Evolutionary conservation across 2,329 filamentous ascomycete genomes (phyloP).

Genomic region (Trichoderma harzianum): DNA sequence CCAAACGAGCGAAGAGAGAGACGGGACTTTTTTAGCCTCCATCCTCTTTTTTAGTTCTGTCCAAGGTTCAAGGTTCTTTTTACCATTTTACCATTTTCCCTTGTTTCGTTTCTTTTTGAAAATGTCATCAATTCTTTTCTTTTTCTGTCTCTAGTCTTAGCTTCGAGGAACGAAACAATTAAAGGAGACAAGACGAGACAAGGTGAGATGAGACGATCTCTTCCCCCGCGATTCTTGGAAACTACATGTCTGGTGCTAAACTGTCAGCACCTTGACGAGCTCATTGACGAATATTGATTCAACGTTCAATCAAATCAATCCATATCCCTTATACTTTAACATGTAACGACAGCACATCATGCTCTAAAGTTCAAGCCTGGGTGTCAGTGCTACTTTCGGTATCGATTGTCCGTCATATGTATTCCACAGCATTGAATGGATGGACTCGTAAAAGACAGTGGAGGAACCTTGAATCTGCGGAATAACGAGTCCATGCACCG

Average conservation of each 20-base stretch:
- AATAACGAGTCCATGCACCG: not conserved
- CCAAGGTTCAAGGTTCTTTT: not conserved
- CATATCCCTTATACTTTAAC: not conserved
- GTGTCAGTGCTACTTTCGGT: not conserved
- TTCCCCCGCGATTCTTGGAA: not conserved
- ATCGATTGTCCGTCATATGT: not conserved
- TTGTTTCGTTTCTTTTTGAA: not conserved
- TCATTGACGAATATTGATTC: not conserved
- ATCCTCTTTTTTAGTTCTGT: not conserved
- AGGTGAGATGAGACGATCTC: not conserved
- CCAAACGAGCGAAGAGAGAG: not conserved
- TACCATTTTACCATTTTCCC: not conserved
- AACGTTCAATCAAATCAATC: not conserved
- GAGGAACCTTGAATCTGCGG: not conserved
- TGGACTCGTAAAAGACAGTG: not conserved
- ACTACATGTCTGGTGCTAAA: not conserved
- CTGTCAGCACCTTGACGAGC: not conserved
- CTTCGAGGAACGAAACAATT: not conserved
- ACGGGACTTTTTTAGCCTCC: not conserved
- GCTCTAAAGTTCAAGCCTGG: not conserved
- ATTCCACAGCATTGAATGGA: not conserved
- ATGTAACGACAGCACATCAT: not conserved
- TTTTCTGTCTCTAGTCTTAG: not conserved
- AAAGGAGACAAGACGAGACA: not conserved
- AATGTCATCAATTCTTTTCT: not conserved